Evolutionary conservation across 2,329 filamentous ascomycete genomes (phyloP), one percentile per base, ranked within the genome.

Genomic region (Davidsoniella virescens): DNA sequence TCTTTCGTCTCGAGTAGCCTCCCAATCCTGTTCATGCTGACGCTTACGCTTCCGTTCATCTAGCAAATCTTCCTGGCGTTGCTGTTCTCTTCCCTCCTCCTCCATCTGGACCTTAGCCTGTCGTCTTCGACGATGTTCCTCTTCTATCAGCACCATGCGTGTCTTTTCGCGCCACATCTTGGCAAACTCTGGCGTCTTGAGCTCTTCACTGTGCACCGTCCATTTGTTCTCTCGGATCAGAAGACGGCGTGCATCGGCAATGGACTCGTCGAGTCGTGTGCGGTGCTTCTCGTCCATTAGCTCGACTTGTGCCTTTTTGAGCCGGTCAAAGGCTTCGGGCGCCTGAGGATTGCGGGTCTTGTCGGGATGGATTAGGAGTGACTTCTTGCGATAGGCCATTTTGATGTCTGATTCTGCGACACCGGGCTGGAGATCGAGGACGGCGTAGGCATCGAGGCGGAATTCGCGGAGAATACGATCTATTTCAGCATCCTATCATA

Each of bases 331-430:
- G 56, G 92, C 92, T 60, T 96, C 92, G 3, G 92, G 90, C 0
- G 92, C 92, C 45, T 73, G 76, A 0, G 87, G 82, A 62, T 98
- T 96, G 61, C 80, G 80, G 51, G 92, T 95, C 66, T 98, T 98
- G 71, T 98, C 92, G 5, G 92, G 92, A 70, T 98, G 92, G 70
- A 98, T 96, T 45, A 98, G 80, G 52, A 98, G 81, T n/a, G 92
- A 98, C 67, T 95, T 96, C 60, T 87, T 88, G 71, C 92, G 88
- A 69, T 96, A 98, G 57, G 78, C 77, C 58, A 82, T 71, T 68
- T 95, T 96, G 72, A 98, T 96, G 68, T 96, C 92, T 53, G 86
- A 88, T 59, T 96, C 90, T 51, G 92, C 80, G 17, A 96, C 87
- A 62, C 92, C 92, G 3, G 92, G 92, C 64, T 94, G 87, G 43